A percentile compares a stretch with the other conserved stretches of the same genome.
These are phyloP conservation scores for Falciphora oryzae DNA, from an alignment of 2,329 filamentous ascomycete genomes.

Conservation along the genomic window DNA sequence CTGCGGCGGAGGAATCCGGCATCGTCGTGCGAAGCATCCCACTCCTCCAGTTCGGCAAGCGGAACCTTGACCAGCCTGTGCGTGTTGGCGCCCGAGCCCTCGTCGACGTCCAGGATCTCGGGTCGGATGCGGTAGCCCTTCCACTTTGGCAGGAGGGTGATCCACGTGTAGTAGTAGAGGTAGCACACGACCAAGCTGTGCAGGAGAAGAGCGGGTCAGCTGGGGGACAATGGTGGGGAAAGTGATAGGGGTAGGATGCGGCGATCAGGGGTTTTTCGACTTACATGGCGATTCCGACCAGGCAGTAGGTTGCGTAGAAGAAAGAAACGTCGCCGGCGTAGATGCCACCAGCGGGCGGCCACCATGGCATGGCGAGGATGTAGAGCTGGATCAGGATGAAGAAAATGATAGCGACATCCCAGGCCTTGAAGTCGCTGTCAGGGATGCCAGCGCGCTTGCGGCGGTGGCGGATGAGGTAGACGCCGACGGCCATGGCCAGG, in stretches of 20 bases:
- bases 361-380: constrained; percentile 66
- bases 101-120: constrained; percentile 35
- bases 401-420: constrained; percentile 53
- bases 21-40: constrained; percentile 33
- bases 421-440: constrained; percentile 49
- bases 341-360: constrained; percentile 54
- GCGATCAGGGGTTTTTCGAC: constrained; percentile 23
- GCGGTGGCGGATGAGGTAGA: constrained; percentile 51
- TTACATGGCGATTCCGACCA: constrained; percentile 59
- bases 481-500: constrained; percentile 48
- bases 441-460: constrained; percentile 45
- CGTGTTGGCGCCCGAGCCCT: constrained; percentile 37
- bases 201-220: background rate
- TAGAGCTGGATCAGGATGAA: constrained; percentile 55
- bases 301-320: constrained; percentile 66
- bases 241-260: background rate
- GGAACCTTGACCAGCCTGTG: constrained; percentile 45
- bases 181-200: constrained; percentile 32
- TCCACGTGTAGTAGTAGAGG: constrained; percentile 44
- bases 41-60: constrained; percentile 32
- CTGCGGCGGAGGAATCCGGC: constrained; percentile 2
- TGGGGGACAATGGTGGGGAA: background rate
- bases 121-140: constrained; percentile 41
- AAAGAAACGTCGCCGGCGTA: constrained; percentile 63
- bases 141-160: constrained; percentile 35